Base-by-base conservation (phyloP, 208 protist species). In the Wallacemonas sp. region DNA sequence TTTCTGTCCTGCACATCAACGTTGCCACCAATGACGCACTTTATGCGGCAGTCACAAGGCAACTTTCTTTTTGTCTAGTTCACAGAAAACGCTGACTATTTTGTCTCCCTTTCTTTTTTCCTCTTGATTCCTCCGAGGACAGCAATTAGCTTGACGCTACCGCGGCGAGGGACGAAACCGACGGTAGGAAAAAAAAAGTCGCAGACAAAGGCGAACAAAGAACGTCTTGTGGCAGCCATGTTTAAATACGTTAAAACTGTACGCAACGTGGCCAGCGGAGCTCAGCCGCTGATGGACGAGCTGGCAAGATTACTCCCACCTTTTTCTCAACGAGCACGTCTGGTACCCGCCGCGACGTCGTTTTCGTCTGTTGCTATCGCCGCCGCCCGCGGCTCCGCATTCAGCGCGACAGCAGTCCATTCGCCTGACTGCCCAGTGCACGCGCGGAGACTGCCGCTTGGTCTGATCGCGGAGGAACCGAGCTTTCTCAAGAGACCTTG, bases 401-500 rank as follows among this genome's bases (percentile, higher is more conserved):
- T 50, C n/a, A 50, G 37, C n/a, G 52, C 63, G 4, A 45, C 42
- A 19, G 32, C 36, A 1, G 30, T 46, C 0, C 82, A 85, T 41
- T 58, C 67, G 3, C 60, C 63, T 0, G 79, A 85, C 44, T 95
- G 89, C 53, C 83, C 84, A 33, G 84, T 95, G 8, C 29, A 68
- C 8, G 53, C 59, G 19, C 68, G 77, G 32, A 17, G 33, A 12
- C 22, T 92, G 8, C 82, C 89, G 1, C 68, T 92, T 21, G 73
- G 76, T 0, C 65, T 50, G 15, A 46, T 92, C 8, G 68, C 75
- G 17, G 46, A 50, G 12, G 75, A 92, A 32, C 45, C 41, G 2
- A 75, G 64, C 19, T 91, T 90, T 66, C 26, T 75, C n/a, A 66
- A 66, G 13, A 60, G 63, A 3, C 86, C 83, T 21, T 95, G 89